Base-by-base conservation (phyloP, 1,139 yeast species). In the Suhomyces panamericanus region DNA sequence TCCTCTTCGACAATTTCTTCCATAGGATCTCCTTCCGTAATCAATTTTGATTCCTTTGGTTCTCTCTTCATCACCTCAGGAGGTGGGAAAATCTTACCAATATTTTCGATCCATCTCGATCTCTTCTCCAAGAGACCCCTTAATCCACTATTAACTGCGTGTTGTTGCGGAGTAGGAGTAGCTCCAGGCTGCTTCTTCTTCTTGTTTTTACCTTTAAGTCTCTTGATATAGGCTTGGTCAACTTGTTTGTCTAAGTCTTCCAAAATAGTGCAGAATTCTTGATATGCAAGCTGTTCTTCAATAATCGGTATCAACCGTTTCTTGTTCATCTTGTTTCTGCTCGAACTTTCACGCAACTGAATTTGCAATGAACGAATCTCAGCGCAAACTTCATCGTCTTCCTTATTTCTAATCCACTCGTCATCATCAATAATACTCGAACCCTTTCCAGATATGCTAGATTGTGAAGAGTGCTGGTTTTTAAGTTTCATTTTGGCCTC, bases 211-310 rank as follows among this genome's bases (percentile, higher is more conserved):
- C 84, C 89, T 56, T 91, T 81, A 49, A 87, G 78, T 48, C 97
- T 75, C 64, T 91, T 87, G 56, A 87, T 71, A 60, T 90, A 93
- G 11, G 96, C 93, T 64, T 89, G 98, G 62, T 95, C 99, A 24
- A 93, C 93, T 65, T 95, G 99, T 61, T 91, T 93, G 63, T 95
- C 97, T 54, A 95, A 73, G 60, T 93, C 98, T 47, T 93, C 98
- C 50, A 91, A 67, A 44, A 95, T 90, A 12, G 95, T 87, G 46
- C 84, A 73, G 62, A 89, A 95, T 62, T 95, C 99, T 62, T 93
- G 97, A 80, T 93, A 93, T 22, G 98, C 97, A 57, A 95, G 75
- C 57, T 88, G 96, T 49, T 87, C 95, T 57, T 90, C 93, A n/a
- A 91, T 77, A 0, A 85, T 57, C 0, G 96, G 95, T 24, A 84